Conservation (phyloP, 1,284 basidiomycete genomes). For the Irpex lacteus region DNA sequence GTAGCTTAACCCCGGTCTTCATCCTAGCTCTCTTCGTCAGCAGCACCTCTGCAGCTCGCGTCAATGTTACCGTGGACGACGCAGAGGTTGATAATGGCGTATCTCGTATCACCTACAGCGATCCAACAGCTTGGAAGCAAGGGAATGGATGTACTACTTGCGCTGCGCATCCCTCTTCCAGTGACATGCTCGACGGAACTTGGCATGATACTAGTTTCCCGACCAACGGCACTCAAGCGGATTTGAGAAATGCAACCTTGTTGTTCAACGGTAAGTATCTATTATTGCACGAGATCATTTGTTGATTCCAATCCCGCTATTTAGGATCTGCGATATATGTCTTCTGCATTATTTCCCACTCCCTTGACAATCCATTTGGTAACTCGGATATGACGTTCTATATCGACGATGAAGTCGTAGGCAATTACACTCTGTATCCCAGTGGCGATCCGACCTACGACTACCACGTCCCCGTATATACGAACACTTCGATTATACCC, state of each 20-base stretch:
- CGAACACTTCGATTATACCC: conserved; percentile 18
- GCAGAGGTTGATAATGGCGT: conserved; percentile 34
- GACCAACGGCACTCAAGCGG: neutral
- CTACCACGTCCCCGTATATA: conserved; percentile 32
- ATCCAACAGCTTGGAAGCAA: conserved; percentile 29
- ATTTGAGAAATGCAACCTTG: neutral
- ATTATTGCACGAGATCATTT: neutral
- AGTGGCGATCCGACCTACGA: conserved; percentile 22
- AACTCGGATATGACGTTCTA: conserved; percentile 35
- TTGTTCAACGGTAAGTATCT: conserved; percentile 23
- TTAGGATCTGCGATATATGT: conserved; percentile 31
- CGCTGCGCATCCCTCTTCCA: conserved; percentile 22
- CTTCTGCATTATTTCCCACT: conserved; percentile 28
- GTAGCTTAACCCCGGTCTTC: neutral
- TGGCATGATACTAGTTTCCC: conserved; percentile 25
- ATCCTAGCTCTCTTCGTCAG: neutral
- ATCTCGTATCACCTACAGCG: conserved; percentile 32
- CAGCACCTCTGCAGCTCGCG: conserved; percentile 20
- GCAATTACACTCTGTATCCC: conserved; percentile 23
- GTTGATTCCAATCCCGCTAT: neutral
- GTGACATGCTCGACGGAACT: conserved; percentile 15
- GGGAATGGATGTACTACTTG: conserved; percentile 23
- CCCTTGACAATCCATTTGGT: conserved; percentile 17
- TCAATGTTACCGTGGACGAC: conserved; percentile 44
- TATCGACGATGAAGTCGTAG: conserved; percentile 31